Conservation (phyloP, 257 asterid species). For the Primulina huaijiensis region DNA sequence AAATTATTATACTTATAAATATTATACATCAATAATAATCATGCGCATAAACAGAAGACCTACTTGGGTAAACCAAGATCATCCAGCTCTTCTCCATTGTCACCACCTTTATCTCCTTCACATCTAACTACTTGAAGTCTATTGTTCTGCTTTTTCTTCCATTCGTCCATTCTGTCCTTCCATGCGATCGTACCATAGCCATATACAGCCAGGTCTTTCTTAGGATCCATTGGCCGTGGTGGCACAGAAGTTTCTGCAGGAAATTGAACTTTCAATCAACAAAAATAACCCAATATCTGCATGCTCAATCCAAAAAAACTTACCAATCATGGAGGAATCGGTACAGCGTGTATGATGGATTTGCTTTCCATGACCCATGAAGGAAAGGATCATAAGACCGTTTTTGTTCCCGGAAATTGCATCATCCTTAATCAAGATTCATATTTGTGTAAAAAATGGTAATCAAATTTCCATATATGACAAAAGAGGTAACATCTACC, state of each 20-base stretch:
- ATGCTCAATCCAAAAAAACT: not conserved
- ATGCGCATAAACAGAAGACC: slow-evolving; percentile 29
- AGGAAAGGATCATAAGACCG: not conserved
- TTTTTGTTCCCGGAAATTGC: not conserved
- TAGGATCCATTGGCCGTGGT: slow-evolving; percentile 87
- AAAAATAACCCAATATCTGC: slow-evolving; percentile 4
- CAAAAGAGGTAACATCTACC: not conserved
- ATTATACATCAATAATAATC: too few relatives aligned
- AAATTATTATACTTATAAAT: too few relatives aligned
- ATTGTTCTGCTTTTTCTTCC: slow-evolving; percentile 77
- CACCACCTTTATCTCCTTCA: slow-evolving; percentile 54
- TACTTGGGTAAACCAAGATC: slow-evolving; percentile 83
- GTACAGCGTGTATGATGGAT: not conserved
- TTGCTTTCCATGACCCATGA: not conserved
- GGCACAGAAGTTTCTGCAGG: slow-evolving; percentile 45
- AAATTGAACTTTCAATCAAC: slow-evolving; percentile 17
- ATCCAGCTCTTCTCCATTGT: slow-evolving; percentile 56
- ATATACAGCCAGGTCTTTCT: slow-evolving; percentile 78
- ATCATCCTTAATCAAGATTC: not conserved
- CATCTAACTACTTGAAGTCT: slow-evolving; percentile 82
- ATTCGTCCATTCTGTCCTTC: slow-evolving; percentile 93
- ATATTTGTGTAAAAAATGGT: too few relatives aligned
- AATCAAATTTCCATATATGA: not conserved
- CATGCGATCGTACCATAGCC: slow-evolving; percentile 90
- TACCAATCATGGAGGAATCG: not conserved